Conservation (phyloP, 2,329 filamentous ascomycete species). For the Xylaria sp. region DNA sequence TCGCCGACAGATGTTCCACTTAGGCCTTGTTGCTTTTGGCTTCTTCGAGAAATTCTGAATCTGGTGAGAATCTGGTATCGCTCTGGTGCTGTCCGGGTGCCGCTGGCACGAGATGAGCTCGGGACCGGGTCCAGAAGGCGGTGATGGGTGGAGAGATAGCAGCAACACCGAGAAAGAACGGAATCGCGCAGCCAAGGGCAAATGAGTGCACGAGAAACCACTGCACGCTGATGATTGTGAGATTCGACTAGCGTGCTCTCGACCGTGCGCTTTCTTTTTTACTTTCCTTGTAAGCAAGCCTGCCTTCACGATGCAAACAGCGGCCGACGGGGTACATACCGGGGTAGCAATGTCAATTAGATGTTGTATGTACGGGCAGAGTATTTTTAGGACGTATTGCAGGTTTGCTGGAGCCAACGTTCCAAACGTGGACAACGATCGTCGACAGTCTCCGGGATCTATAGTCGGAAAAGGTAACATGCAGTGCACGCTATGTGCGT, state of each 20-base stretch:
- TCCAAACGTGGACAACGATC: constrained; percentile 35
- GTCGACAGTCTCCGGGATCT: constrained; percentile 33
- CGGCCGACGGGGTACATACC: constrained; percentile 20
- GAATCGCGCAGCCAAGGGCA: constrained; percentile 15
- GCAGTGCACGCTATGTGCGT: constrained; percentile 44
- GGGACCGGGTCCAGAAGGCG: constrained; percentile 12
- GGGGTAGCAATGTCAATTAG: constrained; percentile 20
- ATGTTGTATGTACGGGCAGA: constrained; percentile 6
- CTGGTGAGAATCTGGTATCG: background rate
- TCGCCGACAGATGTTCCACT: constrained; percentile 3
- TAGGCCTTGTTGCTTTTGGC: constrained; percentile 15
- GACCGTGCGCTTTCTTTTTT: constrained; percentile 30
- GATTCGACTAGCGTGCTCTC: constrained; percentile 14
- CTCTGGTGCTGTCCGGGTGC: background rate
- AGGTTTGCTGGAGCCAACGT: constrained; percentile 29
- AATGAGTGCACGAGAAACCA: constrained; percentile 9
- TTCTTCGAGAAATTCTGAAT: background rate
- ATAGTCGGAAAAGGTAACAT: constrained; percentile 40
- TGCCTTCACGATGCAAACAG: constrained; percentile 21
- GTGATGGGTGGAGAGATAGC: background rate
- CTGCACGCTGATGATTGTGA: constrained; percentile 18
- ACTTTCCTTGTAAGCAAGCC: constrained; percentile 13
- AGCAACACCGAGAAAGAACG: constrained; percentile 10
- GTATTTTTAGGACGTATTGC: constrained; percentile 32
- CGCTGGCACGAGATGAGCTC: constrained; percentile 2